phyloP scores from a whole-genome alignment of 345 rosid genomes.

The Cochlearia excelsa region DNA sequence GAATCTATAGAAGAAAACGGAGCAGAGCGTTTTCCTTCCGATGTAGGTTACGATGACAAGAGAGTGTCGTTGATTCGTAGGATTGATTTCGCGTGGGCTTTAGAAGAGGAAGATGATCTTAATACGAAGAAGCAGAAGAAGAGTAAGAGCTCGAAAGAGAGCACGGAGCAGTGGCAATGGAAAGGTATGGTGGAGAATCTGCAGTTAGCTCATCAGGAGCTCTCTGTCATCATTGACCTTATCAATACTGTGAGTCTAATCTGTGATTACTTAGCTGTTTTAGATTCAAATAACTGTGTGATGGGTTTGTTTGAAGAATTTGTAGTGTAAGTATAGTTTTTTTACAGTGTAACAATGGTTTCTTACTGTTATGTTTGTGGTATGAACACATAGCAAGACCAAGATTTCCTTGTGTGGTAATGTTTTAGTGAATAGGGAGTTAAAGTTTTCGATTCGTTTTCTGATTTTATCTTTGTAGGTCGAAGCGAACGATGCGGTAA shows the following conservation, averaged over 20 bases:
- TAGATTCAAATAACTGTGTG: too few relatives aligned
- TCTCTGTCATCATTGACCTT: conserved; percentile 80
- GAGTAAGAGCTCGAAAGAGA: conserved; percentile 59
- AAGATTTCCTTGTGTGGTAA: background rate
- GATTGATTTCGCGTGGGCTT: conserved; percentile 89
- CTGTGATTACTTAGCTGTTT: conserved; percentile 6
- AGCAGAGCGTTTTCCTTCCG: conserved; percentile 58
- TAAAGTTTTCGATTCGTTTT: background rate
- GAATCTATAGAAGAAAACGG: conserved; percentile 83
- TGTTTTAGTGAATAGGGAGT: background rate
- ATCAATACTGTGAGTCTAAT: conserved; percentile 66
- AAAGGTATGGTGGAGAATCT: conserved; percentile 89
- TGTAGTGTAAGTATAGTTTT: too few relatives aligned
- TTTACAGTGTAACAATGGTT: too few relatives aligned
- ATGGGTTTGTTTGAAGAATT: too few relatives aligned
- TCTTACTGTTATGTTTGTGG: background rate
- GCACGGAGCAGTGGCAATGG: conserved; percentile 65
- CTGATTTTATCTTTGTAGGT: conserved; percentile 45
- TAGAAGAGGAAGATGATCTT: conserved; percentile 66
- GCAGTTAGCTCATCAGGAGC: conserved; percentile 90
- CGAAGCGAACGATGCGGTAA: conserved; percentile 79
- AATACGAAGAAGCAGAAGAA: conserved; percentile 61
- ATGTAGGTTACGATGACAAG: conserved; percentile 76
- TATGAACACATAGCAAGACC: conserved; percentile 3
- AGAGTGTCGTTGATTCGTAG: conserved; percentile 67